These are phyloP conservation scores for Backusella psychrophila DNA, from an alignment of 192 early-diverging fungal genomes.

Conservation along the genomic window DNA sequence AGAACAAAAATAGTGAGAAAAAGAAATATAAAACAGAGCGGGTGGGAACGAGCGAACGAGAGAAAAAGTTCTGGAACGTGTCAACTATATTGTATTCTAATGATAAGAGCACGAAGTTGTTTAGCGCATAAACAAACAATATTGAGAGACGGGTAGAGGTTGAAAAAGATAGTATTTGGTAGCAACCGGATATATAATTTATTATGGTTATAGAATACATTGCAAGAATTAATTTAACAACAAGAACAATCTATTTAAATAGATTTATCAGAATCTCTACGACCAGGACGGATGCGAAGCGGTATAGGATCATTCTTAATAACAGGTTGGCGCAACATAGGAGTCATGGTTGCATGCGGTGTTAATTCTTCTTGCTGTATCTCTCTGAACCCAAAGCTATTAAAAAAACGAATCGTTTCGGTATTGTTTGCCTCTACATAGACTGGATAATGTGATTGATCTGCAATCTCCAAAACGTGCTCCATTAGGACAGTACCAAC, in stretches of 20 bases:
- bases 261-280: slow-evolving; percentile 18
- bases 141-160: neutral
- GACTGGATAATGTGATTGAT: slow-evolving; percentile 19
- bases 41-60: neutral
- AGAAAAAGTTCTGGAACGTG: neutral
- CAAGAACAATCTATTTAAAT: neutral
- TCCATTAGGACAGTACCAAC: slow-evolving; percentile 21
- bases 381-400: slow-evolving; percentile 20
- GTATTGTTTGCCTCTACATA: slow-evolving; percentile 14
- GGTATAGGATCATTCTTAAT: neutral
- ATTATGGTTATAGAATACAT: neutral
- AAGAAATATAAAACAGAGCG: neutral
- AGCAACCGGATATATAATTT: neutral
- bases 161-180: neutral
- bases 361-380: neutral
- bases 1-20: neutral
- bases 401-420: slow-evolving; percentile 20
- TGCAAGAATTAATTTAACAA: neutral
- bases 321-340: slow-evolving; percentile 24
- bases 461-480: slow-evolving; percentile 22
- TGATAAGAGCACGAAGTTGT: neutral
- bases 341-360: neutral
- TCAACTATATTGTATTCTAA: neutral
- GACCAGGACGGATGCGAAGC: slow-evolving; percentile 24
- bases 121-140: neutral